Base-by-base conservation (phyloP, 2,329 filamentous ascomycete species). In the Daldinia eschscholtzii region DNA sequence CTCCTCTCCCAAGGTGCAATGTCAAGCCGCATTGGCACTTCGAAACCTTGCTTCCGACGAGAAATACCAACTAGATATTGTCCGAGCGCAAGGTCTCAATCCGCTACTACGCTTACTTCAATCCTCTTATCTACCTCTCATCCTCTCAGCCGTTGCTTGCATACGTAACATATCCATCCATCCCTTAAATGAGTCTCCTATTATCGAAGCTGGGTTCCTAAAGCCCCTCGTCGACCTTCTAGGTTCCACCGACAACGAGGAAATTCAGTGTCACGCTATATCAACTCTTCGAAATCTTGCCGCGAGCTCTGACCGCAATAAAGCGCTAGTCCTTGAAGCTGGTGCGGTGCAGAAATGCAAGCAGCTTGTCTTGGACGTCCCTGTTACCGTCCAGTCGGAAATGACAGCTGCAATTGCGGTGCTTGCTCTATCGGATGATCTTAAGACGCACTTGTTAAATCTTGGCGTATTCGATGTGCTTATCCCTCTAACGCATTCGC, bases 321-420 rank as follows among this genome's bases (percentile, higher is more conserved):
- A 99, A 83, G 93, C 97, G 65, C 87, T 99, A n/a, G 96, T 99
- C 0, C 84, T 99, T 56, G 94, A 98, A 81, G 96, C 96, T 37
- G 96, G 96, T 26, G 96, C 96, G 1, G 96, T 99, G 42, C 94
- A 98, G 79, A 98, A 98, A 80, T 99, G 96, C 89, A 98, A 98
- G 82, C 93, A 98, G 78, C 86, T 99, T 59, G 94, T 99, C 26
- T 85, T 99, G 18, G 91, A 97, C 63, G 96, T 98, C 2, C 94
- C 96, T 0, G 87, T 98, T 56, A 95, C 93, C 42, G 96, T 99
- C 2, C 96, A 99, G 79, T 98, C 94, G 1, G 96, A 99, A 81
- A 99, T 99, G 96, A 99, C 96, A 4, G 96, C 96, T n/a, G 96
- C 96, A 1, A 98, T 99, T 80, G 96, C 96, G 41, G 96, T 99